Conservation (phyloP, 1,139 yeast species). For the Magnusiomyces ingens region DNA sequence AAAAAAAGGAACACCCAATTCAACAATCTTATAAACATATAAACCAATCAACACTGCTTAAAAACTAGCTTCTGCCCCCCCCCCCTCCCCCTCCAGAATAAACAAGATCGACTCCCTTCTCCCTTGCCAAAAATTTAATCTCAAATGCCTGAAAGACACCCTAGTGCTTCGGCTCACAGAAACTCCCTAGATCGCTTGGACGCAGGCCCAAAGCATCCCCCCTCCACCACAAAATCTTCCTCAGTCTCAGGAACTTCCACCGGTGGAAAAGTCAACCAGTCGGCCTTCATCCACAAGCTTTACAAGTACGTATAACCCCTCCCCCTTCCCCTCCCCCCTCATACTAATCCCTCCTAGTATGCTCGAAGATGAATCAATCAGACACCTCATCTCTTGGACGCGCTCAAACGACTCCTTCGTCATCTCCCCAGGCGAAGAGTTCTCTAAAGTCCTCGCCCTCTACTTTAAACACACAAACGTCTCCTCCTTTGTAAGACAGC, state of each 20-base stretch:
- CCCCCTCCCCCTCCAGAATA: no score
- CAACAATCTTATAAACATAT: no score
- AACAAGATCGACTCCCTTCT: no score
- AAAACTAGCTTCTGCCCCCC: no score
- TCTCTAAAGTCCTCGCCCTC: slow-evolving; percentile 62
- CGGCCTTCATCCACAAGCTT: slow-evolving; percentile 56
- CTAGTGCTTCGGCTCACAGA: background rate
- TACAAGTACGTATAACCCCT: slow-evolving; percentile 29
- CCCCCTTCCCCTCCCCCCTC: background rate
- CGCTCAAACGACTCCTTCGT: slow-evolving; percentile 44
- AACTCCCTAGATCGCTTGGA: no score
- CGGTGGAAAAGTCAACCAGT: slow-evolving; percentile 36
- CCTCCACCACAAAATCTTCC: slow-evolving; percentile 11
- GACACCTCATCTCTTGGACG: slow-evolving; percentile 74
- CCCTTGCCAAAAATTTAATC: no score
- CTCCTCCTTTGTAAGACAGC: slow-evolving; percentile 89
- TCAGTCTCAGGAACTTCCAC: slow-evolving; percentile 31
- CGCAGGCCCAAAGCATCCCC: background rate
- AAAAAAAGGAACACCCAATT: no score
- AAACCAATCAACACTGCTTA: no score
- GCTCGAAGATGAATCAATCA: slow-evolving; percentile 48
- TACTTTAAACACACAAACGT: slow-evolving; percentile 93
- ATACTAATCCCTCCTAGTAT: slow-evolving; percentile 29
- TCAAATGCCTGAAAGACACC: background rate
- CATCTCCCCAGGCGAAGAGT: slow-evolving; percentile 39